Conservation (phyloP, 805 yeast species). For the Teunomyces funiuensis region DNA sequence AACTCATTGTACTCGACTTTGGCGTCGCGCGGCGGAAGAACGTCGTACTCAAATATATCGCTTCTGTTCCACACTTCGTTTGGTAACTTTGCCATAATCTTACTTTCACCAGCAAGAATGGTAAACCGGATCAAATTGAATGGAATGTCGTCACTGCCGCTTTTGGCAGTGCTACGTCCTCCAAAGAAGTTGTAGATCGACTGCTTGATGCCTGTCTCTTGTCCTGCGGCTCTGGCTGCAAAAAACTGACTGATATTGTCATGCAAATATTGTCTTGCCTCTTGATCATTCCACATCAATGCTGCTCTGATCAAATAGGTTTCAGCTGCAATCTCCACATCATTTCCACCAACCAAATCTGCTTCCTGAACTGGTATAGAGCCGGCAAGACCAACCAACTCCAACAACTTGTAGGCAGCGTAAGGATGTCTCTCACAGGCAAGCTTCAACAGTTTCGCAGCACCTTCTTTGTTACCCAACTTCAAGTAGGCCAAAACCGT, state of each 20-base stretch:
- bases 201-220: background rate
- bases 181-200: constrained; percentile 16
- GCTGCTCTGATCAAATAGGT: constrained; percentile 60
- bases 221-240: background rate
- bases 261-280: constrained; percentile 47
- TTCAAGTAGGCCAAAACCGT: constrained; percentile 60
- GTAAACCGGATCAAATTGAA: constrained; percentile 64
- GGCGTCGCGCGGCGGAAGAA: constrained; percentile 58
- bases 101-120: constrained; percentile 67
- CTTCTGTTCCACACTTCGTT: constrained; percentile 56
- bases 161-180: constrained; percentile 4
- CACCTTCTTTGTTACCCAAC: constrained; percentile 41
- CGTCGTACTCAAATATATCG: constrained; percentile 68
- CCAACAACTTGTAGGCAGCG: constrained; percentile 51
- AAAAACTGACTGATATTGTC: constrained; percentile 33
- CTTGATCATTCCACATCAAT: constrained; percentile 52
- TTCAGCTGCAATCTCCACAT: constrained; percentile 46
- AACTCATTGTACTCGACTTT: constrained; percentile 38
- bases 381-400: constrained; percentile 41
- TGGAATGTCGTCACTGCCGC: constrained; percentile 43
- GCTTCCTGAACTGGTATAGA: constrained; percentile 24
- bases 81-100: constrained; percentile 71
- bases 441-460: constrained; percentile 43
- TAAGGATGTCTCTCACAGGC: constrained; percentile 62
- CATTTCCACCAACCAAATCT: constrained; percentile 17